Evolutionary conservation across 192 early-diverging fungal species (phyloP).

Genomic region (Backusella psychrophila): DNA sequence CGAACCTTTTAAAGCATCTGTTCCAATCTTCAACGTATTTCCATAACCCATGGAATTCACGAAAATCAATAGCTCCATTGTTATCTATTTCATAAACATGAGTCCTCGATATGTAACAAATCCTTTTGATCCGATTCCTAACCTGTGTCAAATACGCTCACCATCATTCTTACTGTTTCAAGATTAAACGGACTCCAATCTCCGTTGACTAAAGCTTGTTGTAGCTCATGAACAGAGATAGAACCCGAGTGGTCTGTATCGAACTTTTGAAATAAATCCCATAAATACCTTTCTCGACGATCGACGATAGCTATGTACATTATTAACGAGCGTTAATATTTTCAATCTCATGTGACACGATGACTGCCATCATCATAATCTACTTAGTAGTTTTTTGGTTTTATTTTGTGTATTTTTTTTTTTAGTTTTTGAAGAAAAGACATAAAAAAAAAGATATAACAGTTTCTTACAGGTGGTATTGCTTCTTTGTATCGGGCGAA

Average conservation of each 20-base stretch:
- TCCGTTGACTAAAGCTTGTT: constrained; percentile 23
- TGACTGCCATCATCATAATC: not conserved
- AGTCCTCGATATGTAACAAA: not conserved
- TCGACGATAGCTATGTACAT: constrained; percentile 1
- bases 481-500: constrained; percentile 6
- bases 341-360: not conserved
- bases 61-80: constrained; percentile 60
- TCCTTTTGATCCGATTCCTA: not conserved
- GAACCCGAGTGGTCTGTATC: constrained; percentile 3
- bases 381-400: not conserved
- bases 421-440: not conserved
- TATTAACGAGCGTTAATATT: not conserved
- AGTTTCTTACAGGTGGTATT: not conserved
- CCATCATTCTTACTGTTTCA: constrained; percentile 70
- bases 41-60: constrained; percentile 67
- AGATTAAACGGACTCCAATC: constrained; percentile 68
- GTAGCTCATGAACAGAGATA: constrained; percentile 9
- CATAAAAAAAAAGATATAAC: not conserved
- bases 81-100: constrained; percentile 33
- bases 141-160: constrained; percentile 59
- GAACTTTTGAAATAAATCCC: constrained; percentile 1
- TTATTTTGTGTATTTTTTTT: not conserved
- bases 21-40: constrained; percentile 74
- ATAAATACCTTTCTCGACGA: constrained; percentile 4
- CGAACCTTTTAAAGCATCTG: constrained; percentile 62